phyloP scores from a whole-genome alignment of 495 filamentous ascomycete species.

The Trichocladium uniseriatum region DNA sequence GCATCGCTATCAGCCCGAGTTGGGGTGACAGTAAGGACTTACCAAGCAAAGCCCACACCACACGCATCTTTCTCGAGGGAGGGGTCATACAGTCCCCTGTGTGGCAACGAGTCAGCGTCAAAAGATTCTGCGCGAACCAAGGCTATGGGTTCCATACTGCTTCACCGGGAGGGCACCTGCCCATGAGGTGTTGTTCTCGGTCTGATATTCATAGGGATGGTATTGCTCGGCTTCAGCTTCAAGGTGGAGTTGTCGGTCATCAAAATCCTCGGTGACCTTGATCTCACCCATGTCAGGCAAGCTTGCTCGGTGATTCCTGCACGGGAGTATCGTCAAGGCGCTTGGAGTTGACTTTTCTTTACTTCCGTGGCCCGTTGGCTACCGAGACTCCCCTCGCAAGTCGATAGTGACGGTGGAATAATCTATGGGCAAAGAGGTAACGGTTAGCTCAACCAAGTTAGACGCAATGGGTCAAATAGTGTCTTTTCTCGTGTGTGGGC shows the following conservation, averaged over 20 bases:
- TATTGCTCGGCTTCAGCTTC: conserved; percentile 45
- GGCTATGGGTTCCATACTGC: conserved; percentile 47
- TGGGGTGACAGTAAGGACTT: conserved; percentile 30
- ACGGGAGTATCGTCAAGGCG: background rate
- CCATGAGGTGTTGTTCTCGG: conserved; percentile 85
- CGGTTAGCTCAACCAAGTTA: no score
- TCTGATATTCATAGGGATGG: conserved; percentile 72
- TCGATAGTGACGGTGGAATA: no score
- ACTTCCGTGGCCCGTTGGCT: background rate
- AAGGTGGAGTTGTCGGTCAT: conserved; percentile 46
- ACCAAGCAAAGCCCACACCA: conserved; percentile 99
- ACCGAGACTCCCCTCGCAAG: no score
- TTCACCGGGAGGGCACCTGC: conserved; percentile 89
- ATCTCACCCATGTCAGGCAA: conserved; percentile 52
- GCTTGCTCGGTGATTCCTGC: conserved; percentile 13
- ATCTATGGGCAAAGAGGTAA: no score
- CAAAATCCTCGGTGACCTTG: conserved; percentile 38
- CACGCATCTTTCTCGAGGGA: conserved; percentile 98
- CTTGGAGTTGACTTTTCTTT: background rate
- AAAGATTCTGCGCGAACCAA: background rate
- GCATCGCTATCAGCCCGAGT: background rate
- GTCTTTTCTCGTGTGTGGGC: no score
- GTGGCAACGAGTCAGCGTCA: conserved; percentile 2
- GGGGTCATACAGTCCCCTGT: conserved; percentile 84
- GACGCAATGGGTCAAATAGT: no score